Base-by-base conservation (phyloP, 768 basidiomycete genomes). In the Russula compacta region DNA sequence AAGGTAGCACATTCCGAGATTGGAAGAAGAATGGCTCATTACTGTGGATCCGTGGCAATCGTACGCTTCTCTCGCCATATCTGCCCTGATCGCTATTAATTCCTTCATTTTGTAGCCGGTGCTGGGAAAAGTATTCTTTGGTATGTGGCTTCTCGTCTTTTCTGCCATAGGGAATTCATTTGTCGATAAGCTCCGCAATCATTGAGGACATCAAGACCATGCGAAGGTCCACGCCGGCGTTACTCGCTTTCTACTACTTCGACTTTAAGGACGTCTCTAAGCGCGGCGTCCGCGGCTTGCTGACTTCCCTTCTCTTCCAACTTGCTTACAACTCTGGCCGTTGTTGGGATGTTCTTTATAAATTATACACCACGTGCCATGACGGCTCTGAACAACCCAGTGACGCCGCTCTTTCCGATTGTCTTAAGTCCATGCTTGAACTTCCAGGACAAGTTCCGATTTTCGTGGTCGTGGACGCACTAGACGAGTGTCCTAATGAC, bases 111-210 rank as follows among this genome's bases (percentile, higher is more conserved):
- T 8, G 24, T 6, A 59, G 58, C 58, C 0, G 58, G 58, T 35
- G 51, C 51, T 2, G 58, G 58, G 12, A 59, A 59, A 32, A 59
- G 58, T 8, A 42, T 59, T 0, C 33, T 59, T 4, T 59, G 58
- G 58, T 59, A 38, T 10, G 51, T 17, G 0, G 24, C 7, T 17
- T 21, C 11, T 1, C 6, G 7, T 8, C 24, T 10, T 24, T 15
- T 29, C 11, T 12, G 19, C 3, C 5, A 15, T 14, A 9, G 21
- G 1, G 6, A 9, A 43, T 29, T 53, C 10, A 24, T 46, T 44
- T 8, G 44, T 32, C 24, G 5, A 39, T 47, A 36, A 59, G 50
- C 36, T 52, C 58, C 8, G 32, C 50, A 2, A 53, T 53, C 5
- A 59, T 59, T 11, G 52, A 42, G 11, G 53, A 38, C 24, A 46